phyloP scores from a whole-genome alignment of 75 land plant genomes.

The Pinus tabuliformis region DNA sequence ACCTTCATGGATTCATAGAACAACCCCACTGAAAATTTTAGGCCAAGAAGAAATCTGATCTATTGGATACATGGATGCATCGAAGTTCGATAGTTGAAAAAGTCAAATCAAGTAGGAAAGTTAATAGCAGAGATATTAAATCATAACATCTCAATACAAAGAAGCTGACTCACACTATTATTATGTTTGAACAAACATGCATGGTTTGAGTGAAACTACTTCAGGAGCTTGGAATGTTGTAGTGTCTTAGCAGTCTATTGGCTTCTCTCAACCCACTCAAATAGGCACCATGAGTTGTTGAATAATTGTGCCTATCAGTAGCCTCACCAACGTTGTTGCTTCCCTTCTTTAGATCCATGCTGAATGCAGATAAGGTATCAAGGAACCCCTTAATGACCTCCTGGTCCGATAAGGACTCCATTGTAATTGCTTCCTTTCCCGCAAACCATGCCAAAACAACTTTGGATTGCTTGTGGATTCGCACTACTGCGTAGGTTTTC shows the following conservation, averaged over 20 bases:
- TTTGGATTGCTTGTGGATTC: slow-evolving; percentile 18
- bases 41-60: too few relatives aligned
- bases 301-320: slow-evolving; percentile 22
- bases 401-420: slow-evolving; percentile 22
- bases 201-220: neutral
- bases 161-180: neutral
- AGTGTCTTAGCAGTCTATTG: slow-evolving; percentile 16
- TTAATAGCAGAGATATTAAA: too few relatives aligned
- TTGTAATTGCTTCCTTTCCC: slow-evolving; percentile 27
- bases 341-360: neutral
- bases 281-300: slow-evolving; percentile 33
- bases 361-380: slow-evolving; percentile 16
- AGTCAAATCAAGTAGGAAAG: too few relatives aligned
- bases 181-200: neutral
- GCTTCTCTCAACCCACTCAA: slow-evolving; percentile 8
- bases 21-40: too few relatives aligned
- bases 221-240: neutral
- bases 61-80: too few relatives aligned
- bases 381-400: slow-evolving; percentile 22
- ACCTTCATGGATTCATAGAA: too few relatives aligned
- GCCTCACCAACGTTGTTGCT: neutral
- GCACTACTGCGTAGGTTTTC: slow-evolving; percentile 19
- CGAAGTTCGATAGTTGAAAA: too few relatives aligned
- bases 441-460: slow-evolving; percentile 20
- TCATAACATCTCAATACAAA: too few relatives aligned